phyloP scores from a whole-genome alignment of 257 asterid species.

The Gentiana straminea region DNA sequence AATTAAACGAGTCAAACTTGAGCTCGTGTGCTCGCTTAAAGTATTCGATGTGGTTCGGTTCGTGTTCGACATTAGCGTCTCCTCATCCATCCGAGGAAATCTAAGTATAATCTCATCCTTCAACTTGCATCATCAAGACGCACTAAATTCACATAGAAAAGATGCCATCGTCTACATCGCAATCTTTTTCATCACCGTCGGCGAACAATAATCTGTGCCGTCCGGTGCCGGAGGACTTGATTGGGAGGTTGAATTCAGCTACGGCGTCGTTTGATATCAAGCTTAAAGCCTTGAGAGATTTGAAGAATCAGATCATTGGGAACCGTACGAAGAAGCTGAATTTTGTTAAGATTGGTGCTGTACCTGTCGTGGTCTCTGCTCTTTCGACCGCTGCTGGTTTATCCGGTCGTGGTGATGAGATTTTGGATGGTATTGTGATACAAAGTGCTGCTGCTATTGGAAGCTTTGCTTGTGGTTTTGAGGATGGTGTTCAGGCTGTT shows the following conservation, averaged over 20 bases:
- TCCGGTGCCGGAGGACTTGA: conserved; percentile 48
- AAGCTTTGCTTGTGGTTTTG: conserved; percentile 90
- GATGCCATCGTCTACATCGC: conserved; percentile 16
- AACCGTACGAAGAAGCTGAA: conserved; percentile 76
- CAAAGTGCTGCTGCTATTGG: conserved; percentile 79
- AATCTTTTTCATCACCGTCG: conserved; percentile 3
- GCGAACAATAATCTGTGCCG: conserved; percentile 25
- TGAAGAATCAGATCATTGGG: conserved; percentile 89
- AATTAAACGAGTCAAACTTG: no score
- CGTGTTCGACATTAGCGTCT: no score
- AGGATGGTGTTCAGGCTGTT: conserved; percentile 76
- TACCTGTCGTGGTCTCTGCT: conserved; percentile 51
- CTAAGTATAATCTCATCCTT: no score
- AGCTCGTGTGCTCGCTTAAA: no score
- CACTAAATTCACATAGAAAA: not conserved
- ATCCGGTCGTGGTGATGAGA: conserved; percentile 20
- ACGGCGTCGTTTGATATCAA: conserved; percentile 34
- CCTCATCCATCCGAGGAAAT: no score
- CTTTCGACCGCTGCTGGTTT: conserved; percentile 33
- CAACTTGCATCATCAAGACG: no score
- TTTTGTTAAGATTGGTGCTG: conserved; percentile 80
- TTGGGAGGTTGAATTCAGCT: conserved; percentile 40
- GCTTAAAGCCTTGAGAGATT: conserved; percentile 64
- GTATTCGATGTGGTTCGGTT: no score
- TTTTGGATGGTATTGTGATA: conserved; percentile 40